A percentile compares a stretch with the other conserved stretches of the same genome.
These are phyloP conservation scores for Musa schizocarpa DNA, from an alignment of 176 grass and related monocot genomes.

Conservation along the genomic window DNA sequence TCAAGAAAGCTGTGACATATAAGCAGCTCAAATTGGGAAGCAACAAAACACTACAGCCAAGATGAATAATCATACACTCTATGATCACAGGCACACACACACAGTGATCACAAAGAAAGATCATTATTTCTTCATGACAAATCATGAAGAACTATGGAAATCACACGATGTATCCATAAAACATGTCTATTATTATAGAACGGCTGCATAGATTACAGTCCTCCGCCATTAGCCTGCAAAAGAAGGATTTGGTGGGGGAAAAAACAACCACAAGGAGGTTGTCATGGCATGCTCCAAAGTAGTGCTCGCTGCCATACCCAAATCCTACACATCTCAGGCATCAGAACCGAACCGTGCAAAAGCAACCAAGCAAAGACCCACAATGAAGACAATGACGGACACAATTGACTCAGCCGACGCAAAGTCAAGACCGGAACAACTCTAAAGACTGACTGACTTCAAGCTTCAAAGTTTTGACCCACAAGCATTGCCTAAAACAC, in stretches of 20 bases:
- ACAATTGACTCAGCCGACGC: constrained; percentile 21
- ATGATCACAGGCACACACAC: no score
- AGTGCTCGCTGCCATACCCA: constrained; percentile 28
- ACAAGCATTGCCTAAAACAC: background rate
- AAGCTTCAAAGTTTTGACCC: constrained; percentile 18
- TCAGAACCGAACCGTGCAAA: constrained; percentile 38
- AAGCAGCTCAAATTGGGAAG: no score
- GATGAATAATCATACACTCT: no score
- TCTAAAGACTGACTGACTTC: background rate
- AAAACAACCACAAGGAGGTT: constrained; percentile 66
- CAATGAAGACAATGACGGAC: background rate
- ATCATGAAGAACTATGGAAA: no score
- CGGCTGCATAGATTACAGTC: constrained; percentile 60
- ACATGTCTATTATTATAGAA: constrained; percentile 36
- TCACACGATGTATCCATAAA: background rate
- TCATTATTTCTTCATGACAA: no score
- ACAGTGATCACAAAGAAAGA: no score
- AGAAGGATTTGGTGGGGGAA: constrained; percentile 30
- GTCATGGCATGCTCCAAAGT: constrained; percentile 39
- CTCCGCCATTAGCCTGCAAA: constrained; percentile 47
- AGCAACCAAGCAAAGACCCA: constrained; percentile 31
- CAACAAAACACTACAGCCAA: no score
- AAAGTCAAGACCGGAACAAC: background rate
- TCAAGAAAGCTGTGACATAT: no score
- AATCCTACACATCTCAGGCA: constrained; percentile 44